phyloP scores from a whole-genome alignment of 1,284 basidiomycete species.

The Ustilago hordei region DNA sequence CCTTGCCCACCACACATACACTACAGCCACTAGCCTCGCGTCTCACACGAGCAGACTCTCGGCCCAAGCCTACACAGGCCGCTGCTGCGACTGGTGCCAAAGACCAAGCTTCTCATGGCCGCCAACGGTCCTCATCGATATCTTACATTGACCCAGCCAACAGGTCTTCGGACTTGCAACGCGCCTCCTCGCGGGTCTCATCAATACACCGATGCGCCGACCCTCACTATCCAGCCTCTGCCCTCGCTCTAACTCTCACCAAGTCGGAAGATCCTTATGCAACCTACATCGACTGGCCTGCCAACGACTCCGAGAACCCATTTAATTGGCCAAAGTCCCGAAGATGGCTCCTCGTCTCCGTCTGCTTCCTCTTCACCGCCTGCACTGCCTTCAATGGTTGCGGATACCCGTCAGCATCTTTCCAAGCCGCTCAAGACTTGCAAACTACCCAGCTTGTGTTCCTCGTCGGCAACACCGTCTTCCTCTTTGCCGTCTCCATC shows the following conservation, averaged over 20 bases:
- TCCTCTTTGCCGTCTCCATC: constrained; percentile 52
- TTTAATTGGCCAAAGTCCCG: constrained; percentile 55
- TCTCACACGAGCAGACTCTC: constrained; percentile 28
- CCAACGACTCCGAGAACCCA: constrained; percentile 54
- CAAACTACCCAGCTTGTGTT: constrained; percentile 41
- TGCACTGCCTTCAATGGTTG: constrained; percentile 60
- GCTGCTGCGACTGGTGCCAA: not conserved
- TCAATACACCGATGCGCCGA: constrained; percentile 41
- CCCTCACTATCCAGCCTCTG: constrained; percentile 38
- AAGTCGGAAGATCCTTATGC: constrained; percentile 46
- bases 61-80: constrained; percentile 3
- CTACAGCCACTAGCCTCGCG: constrained; percentile 41
- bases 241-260: constrained; percentile 43
- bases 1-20: constrained; percentile 31
- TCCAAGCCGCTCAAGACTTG: constrained; percentile 29
- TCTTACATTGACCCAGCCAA: constrained; percentile 34
- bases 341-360: constrained; percentile 42
- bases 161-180: constrained; percentile 32
- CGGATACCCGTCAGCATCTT: constrained; percentile 44
- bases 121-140: constrained; percentile 31
- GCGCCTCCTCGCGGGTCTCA: constrained; percentile 42
- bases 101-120: constrained; percentile 7
- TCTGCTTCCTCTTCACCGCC: constrained; percentile 53
- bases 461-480: constrained; percentile 48
- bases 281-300: constrained; percentile 56